Evolutionary conservation across 2,329 filamentous ascomycete genomes (phyloP).

Genomic region (Drechslera avenae): DNA sequence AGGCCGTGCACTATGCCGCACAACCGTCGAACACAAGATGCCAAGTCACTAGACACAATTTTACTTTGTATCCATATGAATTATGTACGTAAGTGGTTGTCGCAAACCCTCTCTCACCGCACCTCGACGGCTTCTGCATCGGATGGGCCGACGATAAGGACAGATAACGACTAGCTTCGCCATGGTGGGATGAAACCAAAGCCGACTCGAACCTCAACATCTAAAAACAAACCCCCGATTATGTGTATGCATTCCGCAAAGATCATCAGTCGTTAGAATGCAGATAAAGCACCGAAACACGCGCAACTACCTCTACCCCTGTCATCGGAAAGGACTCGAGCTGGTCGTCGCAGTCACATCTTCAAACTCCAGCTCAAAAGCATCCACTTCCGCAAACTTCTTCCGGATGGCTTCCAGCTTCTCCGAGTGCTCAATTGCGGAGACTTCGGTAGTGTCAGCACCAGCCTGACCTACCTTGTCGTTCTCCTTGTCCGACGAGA

Average conservation of each 20-base stretch:
- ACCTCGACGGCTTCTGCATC: background rate
- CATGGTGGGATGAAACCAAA: background rate
- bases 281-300: background rate
- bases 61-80: constrained; percentile 8
- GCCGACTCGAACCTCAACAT: background rate
- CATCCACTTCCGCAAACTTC: constrained; percentile 57
- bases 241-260: constrained; percentile 2
- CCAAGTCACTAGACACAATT: constrained; percentile 18
- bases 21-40: constrained; percentile 10
- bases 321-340: constrained; percentile 49
- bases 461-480: constrained; percentile 33
- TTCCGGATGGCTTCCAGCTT: constrained; percentile 52
- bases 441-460: constrained; percentile 34
- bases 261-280: constrained; percentile 11
- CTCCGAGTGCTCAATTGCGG: constrained; percentile 31
- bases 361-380: constrained; percentile 59
- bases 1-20: constrained; percentile 21
- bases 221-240: constrained; percentile 9
- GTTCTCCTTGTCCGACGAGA: constrained; percentile 53
- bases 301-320: background rate
- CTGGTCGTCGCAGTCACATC: constrained; percentile 49
- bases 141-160: constrained; percentile 23
- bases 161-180: constrained; percentile 26
- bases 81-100: constrained; percentile 13
- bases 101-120: constrained; percentile 1